A percentile compares a stretch with the other conserved stretches of the same genome.
phyloP scores from a whole-genome alignment of 164 flowering plant species.

The Nymphaea thermarum region DNA sequence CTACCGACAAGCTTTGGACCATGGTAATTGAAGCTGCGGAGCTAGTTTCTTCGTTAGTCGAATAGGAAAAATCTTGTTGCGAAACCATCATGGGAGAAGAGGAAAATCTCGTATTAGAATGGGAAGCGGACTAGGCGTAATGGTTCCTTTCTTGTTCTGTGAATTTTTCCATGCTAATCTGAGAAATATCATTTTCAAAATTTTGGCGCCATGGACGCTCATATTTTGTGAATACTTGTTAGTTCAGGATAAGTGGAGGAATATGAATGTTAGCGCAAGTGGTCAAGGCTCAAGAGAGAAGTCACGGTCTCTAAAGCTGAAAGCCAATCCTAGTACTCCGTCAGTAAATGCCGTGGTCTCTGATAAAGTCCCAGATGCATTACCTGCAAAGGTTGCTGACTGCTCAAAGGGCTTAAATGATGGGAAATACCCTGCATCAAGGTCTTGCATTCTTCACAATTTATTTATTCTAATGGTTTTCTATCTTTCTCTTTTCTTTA shows the following conservation, averaged over 20 bases:
- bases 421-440: constrained; percentile 20
- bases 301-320: constrained; percentile 28
- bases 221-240: constrained; percentile 2
- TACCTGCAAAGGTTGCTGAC: background rate
- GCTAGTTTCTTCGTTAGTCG: no score
- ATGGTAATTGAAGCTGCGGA: no score
- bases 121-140: no score
- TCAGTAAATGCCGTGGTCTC: constrained; percentile 13
- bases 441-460: background rate
- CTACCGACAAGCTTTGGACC: no score
- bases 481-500: background rate
- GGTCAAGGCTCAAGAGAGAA: constrained; percentile 56
- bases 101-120: no score
- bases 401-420: constrained; percentile 18
- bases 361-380: background rate
- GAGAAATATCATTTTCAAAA: no score
- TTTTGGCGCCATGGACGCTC: background rate
- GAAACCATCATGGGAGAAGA: no score
- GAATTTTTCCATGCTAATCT: no score
- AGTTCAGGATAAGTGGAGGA: constrained; percentile 68
- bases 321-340: constrained; percentile 25
- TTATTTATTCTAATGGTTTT: background rate
- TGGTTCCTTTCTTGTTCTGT: no score
- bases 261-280: constrained; percentile 56
- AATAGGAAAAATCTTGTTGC: no score